Base-by-base conservation (phyloP, 2,329 filamentous ascomycete genomes). In the Aspergillus floridensis region DNA sequence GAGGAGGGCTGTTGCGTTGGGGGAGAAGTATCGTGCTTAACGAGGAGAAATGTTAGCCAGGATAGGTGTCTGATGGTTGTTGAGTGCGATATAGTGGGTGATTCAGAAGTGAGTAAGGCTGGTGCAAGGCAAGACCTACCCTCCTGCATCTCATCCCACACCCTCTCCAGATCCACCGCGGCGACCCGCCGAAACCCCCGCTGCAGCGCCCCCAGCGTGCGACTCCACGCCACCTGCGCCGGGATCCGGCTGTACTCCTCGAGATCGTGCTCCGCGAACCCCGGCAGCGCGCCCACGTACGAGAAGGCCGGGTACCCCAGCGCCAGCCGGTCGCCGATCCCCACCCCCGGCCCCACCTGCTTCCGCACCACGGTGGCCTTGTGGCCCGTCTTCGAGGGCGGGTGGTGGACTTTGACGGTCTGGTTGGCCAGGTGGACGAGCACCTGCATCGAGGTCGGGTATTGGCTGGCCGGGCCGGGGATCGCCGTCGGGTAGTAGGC, bases 401-500 rank as follows among this genome's bases (percentile, higher is more conserved):
- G 24, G 24, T 56, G 49, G 10, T 29, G 26, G 16, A 56, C 41
- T 10, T 22, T 38, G 21, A 56, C 53, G 12, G 35, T 31, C 24
- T 56, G 53, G 10, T 24, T 47, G n/a, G 53, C 53, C 12, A 56
- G 49, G 29, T 56, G 53, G 16, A 49, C 46, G 7, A 56, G 26
- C 5, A 56, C 44, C 2, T 31, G 53, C 22, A 49, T 41, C 2
- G 53, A 56, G 19, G 22, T 14, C 12, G 53, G 44, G 12, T 49
- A 56, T 10, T 16, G 11, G 14, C 29, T 29, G 0, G 35, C 46
- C 8, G 53, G 41, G 26, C 48, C 56, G 11, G 50, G 50, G 19
- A 58, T 58, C 24, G 31, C 46, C 4, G 56, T 58, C 11, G 56
- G 56, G 49, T 58, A 58, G 31, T 58, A 58, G 41, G 56, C 50